Percentiles rank a stretch among this genome's conserved stretches.
Evolutionary conservation across 495 filamentous ascomycete species (phyloP).

Genomic region (Annulohypoxylon nitens): DNA sequence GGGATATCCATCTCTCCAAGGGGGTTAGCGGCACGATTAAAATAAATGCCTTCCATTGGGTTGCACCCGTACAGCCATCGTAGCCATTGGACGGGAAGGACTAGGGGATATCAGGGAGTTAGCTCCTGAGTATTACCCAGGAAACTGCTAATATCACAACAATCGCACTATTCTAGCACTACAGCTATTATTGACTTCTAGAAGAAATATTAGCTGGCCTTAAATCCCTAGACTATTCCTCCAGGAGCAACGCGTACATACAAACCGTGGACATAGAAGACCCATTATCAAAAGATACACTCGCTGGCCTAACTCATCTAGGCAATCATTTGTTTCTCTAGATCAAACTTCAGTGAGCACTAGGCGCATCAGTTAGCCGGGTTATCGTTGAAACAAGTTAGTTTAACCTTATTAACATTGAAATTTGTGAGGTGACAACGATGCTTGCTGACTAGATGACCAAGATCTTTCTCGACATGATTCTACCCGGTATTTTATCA

Average conservation of each 20-base stretch:
- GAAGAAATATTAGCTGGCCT: slow-evolving; percentile 12
- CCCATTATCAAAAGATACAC: not conserved
- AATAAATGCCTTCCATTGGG: slow-evolving; percentile 13
- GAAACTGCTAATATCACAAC: not conserved
- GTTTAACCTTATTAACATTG: not conserved
- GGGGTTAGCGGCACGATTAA: slow-evolving; percentile 27
- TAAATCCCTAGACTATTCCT: not conserved
- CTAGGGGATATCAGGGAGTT: slow-evolving; percentile 7
- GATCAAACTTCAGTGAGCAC: not conserved
- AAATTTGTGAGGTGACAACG: not conserved
- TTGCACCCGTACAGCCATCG: not conserved
- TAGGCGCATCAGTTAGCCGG: not conserved
- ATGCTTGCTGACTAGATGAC: not conserved
- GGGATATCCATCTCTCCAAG: slow-evolving; percentile 22
- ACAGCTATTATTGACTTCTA: slow-evolving; percentile 4
- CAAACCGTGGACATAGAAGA: not conserved
- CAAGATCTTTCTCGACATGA: not conserved
- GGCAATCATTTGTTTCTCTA: not conserved
- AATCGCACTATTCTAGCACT: not conserved
- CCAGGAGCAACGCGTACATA: slow-evolving; percentile 7
- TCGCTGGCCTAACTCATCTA: not conserved
- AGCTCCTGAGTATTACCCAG: slow-evolving; percentile 19
- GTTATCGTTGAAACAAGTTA: not conserved
- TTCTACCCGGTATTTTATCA: slow-evolving; percentile 7
- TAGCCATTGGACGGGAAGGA: slow-evolving; percentile 7